Evolutionary conservation across 345 rosid genomes (phyloP), one percentile per base, ranked within the genome.

Genomic region (Geranium rotundifolium): DNA sequence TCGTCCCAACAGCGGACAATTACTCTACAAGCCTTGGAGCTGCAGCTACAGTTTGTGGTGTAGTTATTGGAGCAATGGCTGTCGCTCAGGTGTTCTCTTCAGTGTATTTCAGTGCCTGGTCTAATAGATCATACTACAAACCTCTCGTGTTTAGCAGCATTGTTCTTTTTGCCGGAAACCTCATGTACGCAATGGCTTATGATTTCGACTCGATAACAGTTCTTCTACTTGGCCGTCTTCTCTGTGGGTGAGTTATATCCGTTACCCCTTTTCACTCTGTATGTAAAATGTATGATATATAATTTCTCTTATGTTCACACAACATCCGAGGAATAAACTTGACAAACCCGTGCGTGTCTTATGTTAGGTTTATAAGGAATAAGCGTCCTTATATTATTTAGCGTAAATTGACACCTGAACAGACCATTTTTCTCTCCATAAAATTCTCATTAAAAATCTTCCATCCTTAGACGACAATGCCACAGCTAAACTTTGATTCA

Each of bases 1-100:
- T 95, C 16, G 97, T 95, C 59, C 96, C 97, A 34, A 87, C 99
- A 5, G 96, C 95, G 0, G 97, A 88, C 82, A 90, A 95, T 80
- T 90, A 90, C 68, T 83, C 99, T 4, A 67, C 72, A 81, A 82
- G 90, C 74, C 99, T 90, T 67, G 97, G 96, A 63, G 97, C 99
- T 61, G 89, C 99, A 20, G 93, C 99, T 61, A 95, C 99, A 30
- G 97, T 95, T 77, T 90, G 99, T 58, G 99, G 99, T 77, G 55
- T 88, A 67, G 97, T 95, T 55, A 90, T 95, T 67, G 99, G 99
- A 62, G 82, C 99, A 68, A 95, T 95, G 97, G 99, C 97, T 29
- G 85, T 90, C 56, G 97, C 97, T 1, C 96, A 95, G 76, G 80
- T 95, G 61, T 95, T 95, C 75, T 95, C 99, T 39, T 95, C 97